Evolutionary conservation across 805 yeast species (phyloP).

Genomic region (Wickerhamomyces hampshirensis): DNA sequence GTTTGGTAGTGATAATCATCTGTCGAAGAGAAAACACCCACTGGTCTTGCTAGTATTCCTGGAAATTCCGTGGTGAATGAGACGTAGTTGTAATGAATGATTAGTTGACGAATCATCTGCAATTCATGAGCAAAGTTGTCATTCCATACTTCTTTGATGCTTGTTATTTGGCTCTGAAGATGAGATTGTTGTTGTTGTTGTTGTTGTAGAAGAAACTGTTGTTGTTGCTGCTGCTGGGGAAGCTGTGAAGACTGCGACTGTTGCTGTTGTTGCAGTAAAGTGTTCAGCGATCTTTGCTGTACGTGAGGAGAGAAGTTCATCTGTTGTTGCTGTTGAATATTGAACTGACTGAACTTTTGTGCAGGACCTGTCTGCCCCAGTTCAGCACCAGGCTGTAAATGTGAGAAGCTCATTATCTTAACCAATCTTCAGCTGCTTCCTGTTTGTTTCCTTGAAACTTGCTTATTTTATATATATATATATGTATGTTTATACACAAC

Average conservation of each 20-base stretch:
- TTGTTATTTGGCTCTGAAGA: slow-evolving; percentile 30
- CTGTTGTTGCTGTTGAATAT: slow-evolving; percentile 10
- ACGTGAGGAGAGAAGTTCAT: slow-evolving; percentile 14
- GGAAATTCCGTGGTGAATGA: slow-evolving; percentile 90
- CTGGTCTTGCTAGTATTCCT: slow-evolving; percentile 93
- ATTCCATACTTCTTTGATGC: slow-evolving; percentile 67
- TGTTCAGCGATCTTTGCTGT: slow-evolving; percentile 14
- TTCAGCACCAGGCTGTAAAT: slow-evolving; percentile 16
- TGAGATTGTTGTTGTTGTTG: slow-evolving; percentile 14
- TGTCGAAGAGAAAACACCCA: slow-evolving; percentile 86
- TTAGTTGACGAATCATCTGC: slow-evolving; percentile 52
- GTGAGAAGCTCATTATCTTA: slow-evolving; percentile 22
- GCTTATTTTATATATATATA: too few species aligned
- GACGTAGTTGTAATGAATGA: slow-evolving; percentile 52
- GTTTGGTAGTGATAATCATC: slow-evolving; percentile 96
- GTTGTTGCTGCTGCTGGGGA: slow-evolving; percentile 13
- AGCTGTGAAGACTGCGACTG: slow-evolving; percentile 13
- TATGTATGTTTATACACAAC: too few species aligned
- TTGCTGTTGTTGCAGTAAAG: slow-evolving; percentile 7
- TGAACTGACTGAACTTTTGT: slow-evolving; percentile 16
- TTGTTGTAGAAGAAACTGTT: slow-evolving; percentile 18
- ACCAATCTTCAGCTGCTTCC: too few species aligned
- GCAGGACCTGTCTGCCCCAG: slow-evolving; percentile 14
- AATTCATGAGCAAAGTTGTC: slow-evolving; percentile 66
- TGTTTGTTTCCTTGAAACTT: too few species aligned